Evolutionary conservation across 192 early-diverging fungal species (phyloP).

Genomic region (Coemansia sp.): DNA sequence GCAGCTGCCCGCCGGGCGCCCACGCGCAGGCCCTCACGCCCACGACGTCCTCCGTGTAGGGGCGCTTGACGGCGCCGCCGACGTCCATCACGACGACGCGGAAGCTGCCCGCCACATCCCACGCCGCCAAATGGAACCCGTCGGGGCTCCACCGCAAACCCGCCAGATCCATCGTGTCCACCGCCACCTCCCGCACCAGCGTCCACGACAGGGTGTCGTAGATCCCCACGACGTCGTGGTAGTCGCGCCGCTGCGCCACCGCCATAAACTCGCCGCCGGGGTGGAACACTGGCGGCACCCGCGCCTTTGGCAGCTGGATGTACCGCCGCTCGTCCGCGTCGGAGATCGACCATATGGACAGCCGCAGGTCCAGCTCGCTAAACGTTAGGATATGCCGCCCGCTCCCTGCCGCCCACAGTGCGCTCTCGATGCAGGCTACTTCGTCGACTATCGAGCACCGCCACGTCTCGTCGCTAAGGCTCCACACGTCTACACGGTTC

Average conservation of each 20-base stretch:
- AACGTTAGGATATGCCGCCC: constrained; percentile 43
- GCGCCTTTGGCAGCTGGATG: constrained; percentile 43
- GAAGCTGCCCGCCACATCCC: constrained; percentile 30
- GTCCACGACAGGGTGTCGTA: constrained; percentile 39
- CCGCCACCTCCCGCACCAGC: constrained; percentile 30
- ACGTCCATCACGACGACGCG: constrained; percentile 26
- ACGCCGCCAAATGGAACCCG: constrained; percentile 39
- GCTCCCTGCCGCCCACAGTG: constrained; percentile 32
- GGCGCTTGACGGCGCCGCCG: constrained; percentile 36
- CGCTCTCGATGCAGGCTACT: constrained; percentile 25
- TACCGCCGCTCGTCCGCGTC: constrained; percentile 29
- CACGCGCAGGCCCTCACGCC: constrained; percentile 35
- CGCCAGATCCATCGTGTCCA: constrained; percentile 24
- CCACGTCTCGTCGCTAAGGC: constrained; percentile 39
- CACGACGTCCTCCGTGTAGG: constrained; percentile 13
- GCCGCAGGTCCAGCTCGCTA: constrained; percentile 48
- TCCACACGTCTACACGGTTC: constrained; percentile 52
- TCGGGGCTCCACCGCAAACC: constrained; percentile 45
- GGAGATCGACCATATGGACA: constrained; percentile 46
- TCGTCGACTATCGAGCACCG: constrained; percentile 43
- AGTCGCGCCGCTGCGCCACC: constrained; percentile 50
- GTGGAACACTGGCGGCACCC: constrained; percentile 29
- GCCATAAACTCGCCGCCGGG: constrained; percentile 39
- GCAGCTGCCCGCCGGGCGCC: constrained; percentile 39
- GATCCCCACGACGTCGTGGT: constrained; percentile 43